Evolutionary conservation across 2,329 filamentous ascomycete genomes (phyloP).

Genomic region (Dactylella cylindrospora): DNA sequence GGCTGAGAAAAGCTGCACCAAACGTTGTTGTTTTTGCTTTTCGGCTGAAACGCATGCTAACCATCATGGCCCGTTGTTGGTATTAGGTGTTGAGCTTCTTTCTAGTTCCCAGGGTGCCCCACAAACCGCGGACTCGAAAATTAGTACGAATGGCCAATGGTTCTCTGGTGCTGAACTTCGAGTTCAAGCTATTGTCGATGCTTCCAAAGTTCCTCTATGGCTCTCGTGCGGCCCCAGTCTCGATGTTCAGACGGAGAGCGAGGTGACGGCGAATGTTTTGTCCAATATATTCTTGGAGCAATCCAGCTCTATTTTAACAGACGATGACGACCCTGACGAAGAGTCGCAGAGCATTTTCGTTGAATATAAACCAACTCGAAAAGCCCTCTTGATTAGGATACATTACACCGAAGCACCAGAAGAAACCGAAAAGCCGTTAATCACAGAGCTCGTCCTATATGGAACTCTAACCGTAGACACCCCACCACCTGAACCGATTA

Average conservation of each 20-base stretch:
- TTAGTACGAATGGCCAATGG: background rate
- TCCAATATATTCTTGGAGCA: constrained; percentile 27
- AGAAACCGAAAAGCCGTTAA: constrained; percentile 31
- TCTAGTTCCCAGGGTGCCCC: constrained; percentile 1
- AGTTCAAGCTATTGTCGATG: constrained; percentile 32
- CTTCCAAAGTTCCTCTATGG: constrained; percentile 29
- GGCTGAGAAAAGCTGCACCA: too few relatives aligned
- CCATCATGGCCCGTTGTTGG: too few relatives aligned
- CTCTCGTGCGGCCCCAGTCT: constrained; percentile 26
- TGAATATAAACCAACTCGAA: constrained; percentile 8
- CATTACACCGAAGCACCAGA: constrained; percentile 20
- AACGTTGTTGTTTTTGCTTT: background rate
- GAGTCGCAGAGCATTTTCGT: background rate
- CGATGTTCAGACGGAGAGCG: constrained; percentile 28
- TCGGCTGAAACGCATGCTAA: constrained; percentile 21
- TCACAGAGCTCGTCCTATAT: constrained; percentile 37
- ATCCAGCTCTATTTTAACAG: background rate
- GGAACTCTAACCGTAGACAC: constrained; percentile 11
- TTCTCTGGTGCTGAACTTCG: constrained; percentile 14
- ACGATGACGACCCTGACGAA: constrained; percentile 1
- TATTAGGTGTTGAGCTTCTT: constrained; percentile 27
- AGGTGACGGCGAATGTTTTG: constrained; percentile 25
- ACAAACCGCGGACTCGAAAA: constrained; percentile 4
- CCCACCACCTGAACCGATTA: background rate
- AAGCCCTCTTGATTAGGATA: constrained; percentile 21